phyloP scores from a whole-genome alignment of 1,139 yeast genomes.

The Meyerozyma smithsonii region DNA sequence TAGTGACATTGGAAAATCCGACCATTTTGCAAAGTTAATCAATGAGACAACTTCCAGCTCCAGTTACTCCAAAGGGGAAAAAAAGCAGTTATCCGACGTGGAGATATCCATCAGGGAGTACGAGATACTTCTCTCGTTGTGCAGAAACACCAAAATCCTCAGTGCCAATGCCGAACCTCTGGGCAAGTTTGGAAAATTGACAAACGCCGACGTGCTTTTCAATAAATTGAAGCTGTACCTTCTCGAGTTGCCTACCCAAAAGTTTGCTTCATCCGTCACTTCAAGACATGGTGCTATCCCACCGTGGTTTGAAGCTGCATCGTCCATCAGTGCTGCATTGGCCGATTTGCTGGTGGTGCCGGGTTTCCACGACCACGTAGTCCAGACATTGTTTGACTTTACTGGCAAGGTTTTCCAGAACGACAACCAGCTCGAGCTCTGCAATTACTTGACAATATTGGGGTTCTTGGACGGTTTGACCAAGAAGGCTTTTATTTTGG shows the following conservation, averaged over 20 bases:
- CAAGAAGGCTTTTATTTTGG: conserved; percentile 29
- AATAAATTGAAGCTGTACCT: conserved; percentile 56
- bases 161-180: not conserved
- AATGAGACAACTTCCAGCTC: conserved; percentile 11
- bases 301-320: conserved; percentile 36
- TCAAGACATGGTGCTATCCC: conserved; percentile 22
- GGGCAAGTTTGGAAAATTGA: conserved; percentile 16
- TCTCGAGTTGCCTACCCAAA: conserved; percentile 53
- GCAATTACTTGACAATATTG: conserved; percentile 39
- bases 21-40: conserved; percentile 11
- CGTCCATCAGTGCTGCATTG: conserved; percentile 34
- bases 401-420: conserved; percentile 20
- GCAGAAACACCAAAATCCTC: conserved; percentile 41
- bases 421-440: conserved; percentile 20
- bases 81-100: conserved; percentile 18
- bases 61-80: conserved; percentile 8
- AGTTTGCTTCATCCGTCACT: conserved; percentile 22
- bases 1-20: conserved; percentile 12
- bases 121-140: conserved; percentile 67
- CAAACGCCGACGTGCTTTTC: conserved; percentile 50
- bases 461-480: conserved; percentile 46
- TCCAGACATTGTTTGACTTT: conserved; percentile 28
- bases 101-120: conserved; percentile 55
- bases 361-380: conserved; percentile 21
- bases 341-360: conserved; percentile 28